Evolutionary conservation across 805 yeast genomes (phyloP).

Genomic region (Starmerella apis): DNA sequence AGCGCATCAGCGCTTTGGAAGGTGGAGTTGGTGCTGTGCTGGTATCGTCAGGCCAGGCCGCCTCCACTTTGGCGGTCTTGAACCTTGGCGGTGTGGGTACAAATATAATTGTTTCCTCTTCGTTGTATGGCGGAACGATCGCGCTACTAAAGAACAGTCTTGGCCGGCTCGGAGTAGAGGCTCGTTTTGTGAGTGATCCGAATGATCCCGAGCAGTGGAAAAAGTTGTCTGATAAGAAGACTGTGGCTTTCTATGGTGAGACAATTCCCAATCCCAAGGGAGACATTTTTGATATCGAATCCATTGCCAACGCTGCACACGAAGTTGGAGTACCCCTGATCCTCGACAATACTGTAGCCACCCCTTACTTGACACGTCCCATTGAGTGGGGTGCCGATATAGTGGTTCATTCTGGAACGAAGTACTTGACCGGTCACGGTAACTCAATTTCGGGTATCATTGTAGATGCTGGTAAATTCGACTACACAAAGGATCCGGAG

Average conservation of each 20-base stretch:
- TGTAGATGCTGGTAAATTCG: constrained; percentile 85
- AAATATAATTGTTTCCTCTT: constrained; percentile 78
- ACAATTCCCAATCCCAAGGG: constrained; percentile 87
- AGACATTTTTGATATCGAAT: constrained; percentile 47
- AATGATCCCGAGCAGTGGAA: constrained; percentile 54
- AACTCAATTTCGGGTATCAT: constrained; percentile 78
- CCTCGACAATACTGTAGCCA: constrained; percentile 87
- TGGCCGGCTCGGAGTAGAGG: constrained; percentile 77
- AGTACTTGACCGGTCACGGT: constrained; percentile 92
- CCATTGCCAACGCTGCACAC: constrained; percentile 64
- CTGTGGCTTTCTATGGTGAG: constrained; percentile 72
- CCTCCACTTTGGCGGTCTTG: constrained; percentile 70
- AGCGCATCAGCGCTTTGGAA: constrained; percentile 85
- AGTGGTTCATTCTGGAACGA: constrained; percentile 88
- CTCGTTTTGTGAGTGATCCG: constrained; percentile 78
- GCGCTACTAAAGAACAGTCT: constrained; percentile 90
- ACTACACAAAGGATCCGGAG: constrained; percentile 75
- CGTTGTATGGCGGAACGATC: constrained; percentile 89
- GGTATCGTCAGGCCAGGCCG: constrained; percentile 92
- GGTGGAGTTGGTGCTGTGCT: constrained; percentile 87
- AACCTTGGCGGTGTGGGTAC: constrained; percentile 47
- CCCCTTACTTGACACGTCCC: constrained; percentile 79
- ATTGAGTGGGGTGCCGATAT: constrained; percentile 76
- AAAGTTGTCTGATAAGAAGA: constrained; percentile 63
- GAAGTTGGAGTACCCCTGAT: constrained; percentile 59